These are phyloP conservation scores for Naganishia vaughanmartiniae DNA, from an alignment of 768 basidiomycete genomes.

Conservation along the genomic window DNA sequence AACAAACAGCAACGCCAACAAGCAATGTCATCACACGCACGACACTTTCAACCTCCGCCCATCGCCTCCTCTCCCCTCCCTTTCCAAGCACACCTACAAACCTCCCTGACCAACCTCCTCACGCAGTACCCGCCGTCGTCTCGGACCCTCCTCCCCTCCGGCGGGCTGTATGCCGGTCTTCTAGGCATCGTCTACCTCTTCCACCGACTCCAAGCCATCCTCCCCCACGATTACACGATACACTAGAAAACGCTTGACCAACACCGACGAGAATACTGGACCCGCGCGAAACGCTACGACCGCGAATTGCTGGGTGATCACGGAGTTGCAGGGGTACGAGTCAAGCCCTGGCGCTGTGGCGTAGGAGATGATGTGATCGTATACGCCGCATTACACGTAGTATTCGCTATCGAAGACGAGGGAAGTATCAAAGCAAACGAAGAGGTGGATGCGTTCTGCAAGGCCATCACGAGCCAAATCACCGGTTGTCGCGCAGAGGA, in stretches of 20 bases:
- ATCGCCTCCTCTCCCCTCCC: not conserved
- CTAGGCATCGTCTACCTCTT: conserved; percentile 4
- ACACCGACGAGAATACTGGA: not conserved
- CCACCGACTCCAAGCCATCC: not conserved
- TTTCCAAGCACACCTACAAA: not conserved
- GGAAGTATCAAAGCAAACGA: not conserved
- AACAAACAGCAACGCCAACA: not conserved
- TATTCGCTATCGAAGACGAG: not conserved
- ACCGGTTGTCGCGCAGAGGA: not conserved
- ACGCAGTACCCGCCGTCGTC: not conserved
- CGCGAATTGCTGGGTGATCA: conserved; percentile 4
- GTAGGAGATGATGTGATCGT: conserved; percentile 8
- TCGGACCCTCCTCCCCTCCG: not conserved
- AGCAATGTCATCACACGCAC: not conserved
- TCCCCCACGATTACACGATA: not conserved
- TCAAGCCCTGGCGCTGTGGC: not conserved
- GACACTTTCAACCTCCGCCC: not conserved
- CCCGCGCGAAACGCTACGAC: not conserved
- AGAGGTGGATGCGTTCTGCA: conserved; percentile 11
- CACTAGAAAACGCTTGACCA: not conserved
- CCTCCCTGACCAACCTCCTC: not conserved
- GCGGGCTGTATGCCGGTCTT: conserved; percentile 10
- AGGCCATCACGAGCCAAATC: not conserved
- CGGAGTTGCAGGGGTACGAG: not conserved
- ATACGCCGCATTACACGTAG: not conserved